Evolutionary conservation across 2,329 filamentous ascomycete genomes (phyloP).

Genomic region (Alternaria viburni): DNA sequence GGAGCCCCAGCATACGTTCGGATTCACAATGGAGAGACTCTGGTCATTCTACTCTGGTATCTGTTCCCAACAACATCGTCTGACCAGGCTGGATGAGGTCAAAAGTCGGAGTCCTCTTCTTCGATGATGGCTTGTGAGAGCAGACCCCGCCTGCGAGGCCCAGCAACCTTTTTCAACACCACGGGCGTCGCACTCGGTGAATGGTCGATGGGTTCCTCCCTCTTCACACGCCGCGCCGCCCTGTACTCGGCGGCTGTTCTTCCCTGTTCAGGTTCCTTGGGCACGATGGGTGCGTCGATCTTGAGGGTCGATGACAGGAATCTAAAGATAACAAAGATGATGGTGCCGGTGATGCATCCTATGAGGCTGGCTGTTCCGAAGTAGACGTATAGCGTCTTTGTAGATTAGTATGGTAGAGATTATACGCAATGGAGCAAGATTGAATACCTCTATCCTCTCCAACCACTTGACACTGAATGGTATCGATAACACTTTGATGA

Average conservation of each 20-base stretch:
- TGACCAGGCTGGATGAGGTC: slow-evolving; percentile 7
- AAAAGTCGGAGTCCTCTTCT: slow-evolving; percentile 67
- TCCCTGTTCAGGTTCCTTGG: slow-evolving; percentile 12
- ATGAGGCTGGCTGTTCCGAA: slow-evolving; percentile 71
- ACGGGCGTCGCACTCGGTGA: slow-evolving; percentile 21
- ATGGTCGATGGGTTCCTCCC: slow-evolving; percentile 21
- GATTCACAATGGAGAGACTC: slow-evolving; percentile 5
- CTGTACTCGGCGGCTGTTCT: slow-evolving; percentile 41
- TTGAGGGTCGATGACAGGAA: slow-evolving; percentile 59
- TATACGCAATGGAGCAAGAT: not conserved
- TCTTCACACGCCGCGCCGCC: slow-evolving; percentile 34
- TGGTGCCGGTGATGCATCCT: slow-evolving; percentile 68
- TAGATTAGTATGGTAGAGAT: not conserved
- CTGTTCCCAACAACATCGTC: not conserved
- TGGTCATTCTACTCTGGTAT: slow-evolving; percentile 7
- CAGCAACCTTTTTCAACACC: slow-evolving; percentile 39
- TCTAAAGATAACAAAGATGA: slow-evolving; percentile 64
- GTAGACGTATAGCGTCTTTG: slow-evolving; percentile 60
- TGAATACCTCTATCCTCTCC: slow-evolving; percentile 62
- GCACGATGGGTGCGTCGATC: slow-evolving; percentile 45
- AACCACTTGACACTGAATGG: slow-evolving; percentile 57
- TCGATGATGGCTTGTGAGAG: slow-evolving; percentile 73
- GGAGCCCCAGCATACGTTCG: not conserved
- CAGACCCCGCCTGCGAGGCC: slow-evolving; percentile 53
- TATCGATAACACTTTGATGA: slow-evolving; percentile 52